phyloP scores from a whole-genome alignment of 1,139 yeast genomes.

The Petasospora rhodanensis region DNA sequence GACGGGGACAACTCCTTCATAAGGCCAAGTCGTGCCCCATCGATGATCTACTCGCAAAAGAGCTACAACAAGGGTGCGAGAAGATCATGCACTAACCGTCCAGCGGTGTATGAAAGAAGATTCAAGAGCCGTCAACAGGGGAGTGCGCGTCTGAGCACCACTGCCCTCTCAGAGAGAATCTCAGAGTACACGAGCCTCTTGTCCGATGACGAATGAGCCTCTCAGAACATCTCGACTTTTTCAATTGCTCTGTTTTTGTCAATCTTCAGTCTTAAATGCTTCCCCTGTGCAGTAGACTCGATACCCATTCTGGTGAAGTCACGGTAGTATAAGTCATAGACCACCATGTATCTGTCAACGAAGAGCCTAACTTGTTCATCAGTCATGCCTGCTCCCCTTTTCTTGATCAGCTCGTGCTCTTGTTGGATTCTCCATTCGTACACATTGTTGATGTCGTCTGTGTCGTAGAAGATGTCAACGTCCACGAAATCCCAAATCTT shows the following conservation, averaged over 20 bases:
- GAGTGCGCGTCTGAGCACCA: no score
- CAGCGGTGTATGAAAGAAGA: no score
- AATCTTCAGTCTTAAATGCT: conserved; percentile 30
- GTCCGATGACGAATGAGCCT: conserved; percentile 18
- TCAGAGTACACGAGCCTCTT: conserved; percentile 13
- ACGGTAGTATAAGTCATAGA: conserved; percentile 65
- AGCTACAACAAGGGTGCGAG: no score
- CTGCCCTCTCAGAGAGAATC: no score
- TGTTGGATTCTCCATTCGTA: conserved; percentile 82
- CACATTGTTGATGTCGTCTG: conserved; percentile 57
- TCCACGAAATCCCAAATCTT: conserved; percentile 57
- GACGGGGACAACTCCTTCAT: no score
- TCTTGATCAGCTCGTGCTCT: conserved; percentile 59
- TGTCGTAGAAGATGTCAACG: conserved; percentile 56
- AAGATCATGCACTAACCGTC: no score
- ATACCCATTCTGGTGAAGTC: conserved; percentile 32
- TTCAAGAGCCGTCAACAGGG: no score
- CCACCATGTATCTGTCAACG: conserved; percentile 83
- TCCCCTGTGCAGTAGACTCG: conserved; percentile 12
- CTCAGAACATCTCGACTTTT: conserved; percentile 6
- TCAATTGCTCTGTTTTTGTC: conserved; percentile 26
- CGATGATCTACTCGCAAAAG: no score
- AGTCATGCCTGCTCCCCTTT: conserved; percentile 70
- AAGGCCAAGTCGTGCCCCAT: no score
- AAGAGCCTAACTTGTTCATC: conserved; percentile 62